Percentiles rank a stretch among this genome's conserved stretches.
phyloP scores from a whole-genome alignment of 148 eudicot genomes.

The Fagopyrum homotropicum region DNA sequence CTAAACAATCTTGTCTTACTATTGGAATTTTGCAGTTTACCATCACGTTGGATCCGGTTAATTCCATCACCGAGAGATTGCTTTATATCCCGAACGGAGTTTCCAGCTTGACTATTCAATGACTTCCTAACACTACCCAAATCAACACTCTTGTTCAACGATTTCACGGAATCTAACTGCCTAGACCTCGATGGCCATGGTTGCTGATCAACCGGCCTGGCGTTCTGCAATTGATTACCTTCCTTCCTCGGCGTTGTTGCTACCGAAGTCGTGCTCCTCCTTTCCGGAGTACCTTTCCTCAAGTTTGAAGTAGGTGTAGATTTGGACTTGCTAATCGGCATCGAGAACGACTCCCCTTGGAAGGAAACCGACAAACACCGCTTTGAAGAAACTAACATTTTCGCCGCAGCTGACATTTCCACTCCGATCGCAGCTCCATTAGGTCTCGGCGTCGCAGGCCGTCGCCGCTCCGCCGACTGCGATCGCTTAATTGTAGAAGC shows the following conservation, averaged over 20 bases:
- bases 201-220: constrained; percentile 41
- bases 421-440: constrained; percentile 11
- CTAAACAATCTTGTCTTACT: constrained; percentile 2
- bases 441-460: constrained; percentile 35
- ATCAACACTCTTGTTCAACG: constrained; percentile 61
- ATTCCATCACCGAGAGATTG: constrained; percentile 33
- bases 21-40: constrained; percentile 18
- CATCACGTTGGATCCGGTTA: constrained; percentile 11
- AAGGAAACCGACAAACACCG: constrained; percentile 70
- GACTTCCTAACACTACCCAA: constrained; percentile 36
- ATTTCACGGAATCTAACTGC: constrained; percentile 24
- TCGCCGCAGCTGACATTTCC: constrained; percentile 39
- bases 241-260: constrained; percentile 19
- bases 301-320: constrained; percentile 25
- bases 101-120: constrained; percentile 36
- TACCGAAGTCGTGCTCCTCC: constrained; percentile 29
- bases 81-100: constrained; percentile 37
- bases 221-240: constrained; percentile 37
- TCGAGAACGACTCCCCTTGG: constrained; percentile 55
- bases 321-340: constrained; percentile 31
- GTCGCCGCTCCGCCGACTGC: constrained; percentile 48
- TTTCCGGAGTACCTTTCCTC: constrained; percentile 52
- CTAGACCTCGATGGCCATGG: constrained; percentile 74
- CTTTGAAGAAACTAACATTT: constrained; percentile 30
- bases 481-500: constrained; percentile 26